Percentiles rank a stretch among this genome's conserved stretches.
Conservation (phyloP, 176 grass and related monocot genomes). For the Ampelocalamus luodianensis region DNA sequence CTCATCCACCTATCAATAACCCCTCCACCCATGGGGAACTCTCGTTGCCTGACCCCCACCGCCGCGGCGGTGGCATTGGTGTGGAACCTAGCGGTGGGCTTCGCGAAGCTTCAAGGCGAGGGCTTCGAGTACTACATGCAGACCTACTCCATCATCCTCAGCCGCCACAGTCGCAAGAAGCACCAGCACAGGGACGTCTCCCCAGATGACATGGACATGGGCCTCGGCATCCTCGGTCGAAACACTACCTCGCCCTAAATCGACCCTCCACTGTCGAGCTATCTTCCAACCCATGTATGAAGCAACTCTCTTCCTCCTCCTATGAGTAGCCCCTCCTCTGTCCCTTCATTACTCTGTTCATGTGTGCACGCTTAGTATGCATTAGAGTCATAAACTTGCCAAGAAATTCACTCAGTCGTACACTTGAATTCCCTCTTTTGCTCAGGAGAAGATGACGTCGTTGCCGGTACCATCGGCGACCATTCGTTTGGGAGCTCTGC, state of each 20-base stretch:
- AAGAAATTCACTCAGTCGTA: no score
- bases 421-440: no score
- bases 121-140: conserved; percentile 97
- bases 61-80: conserved; percentile 6
- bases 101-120: conserved; percentile 90
- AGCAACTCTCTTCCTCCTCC: no score
- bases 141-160: conserved; percentile 87
- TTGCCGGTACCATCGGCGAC: no score
- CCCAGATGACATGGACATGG: conserved; percentile 75
- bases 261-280: no score
- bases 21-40: conserved; percentile 35
- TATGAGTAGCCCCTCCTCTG: no score
- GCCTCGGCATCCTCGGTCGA: conserved; percentile 63
- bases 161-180: conserved; percentile 74
- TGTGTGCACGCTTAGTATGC: no score
- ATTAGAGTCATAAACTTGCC: no score
- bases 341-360: neutral
- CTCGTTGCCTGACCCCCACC: neutral
- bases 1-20: neutral
- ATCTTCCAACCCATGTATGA: no score
- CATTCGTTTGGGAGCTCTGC: no score
- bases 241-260: no score
- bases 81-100: conserved; percentile 68
- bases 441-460: no score
- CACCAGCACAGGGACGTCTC: conserved; percentile 30